Base-by-base conservation (phyloP, 2,329 filamentous ascomycete species). In the Phyllosticta citrichinensis region DNA sequence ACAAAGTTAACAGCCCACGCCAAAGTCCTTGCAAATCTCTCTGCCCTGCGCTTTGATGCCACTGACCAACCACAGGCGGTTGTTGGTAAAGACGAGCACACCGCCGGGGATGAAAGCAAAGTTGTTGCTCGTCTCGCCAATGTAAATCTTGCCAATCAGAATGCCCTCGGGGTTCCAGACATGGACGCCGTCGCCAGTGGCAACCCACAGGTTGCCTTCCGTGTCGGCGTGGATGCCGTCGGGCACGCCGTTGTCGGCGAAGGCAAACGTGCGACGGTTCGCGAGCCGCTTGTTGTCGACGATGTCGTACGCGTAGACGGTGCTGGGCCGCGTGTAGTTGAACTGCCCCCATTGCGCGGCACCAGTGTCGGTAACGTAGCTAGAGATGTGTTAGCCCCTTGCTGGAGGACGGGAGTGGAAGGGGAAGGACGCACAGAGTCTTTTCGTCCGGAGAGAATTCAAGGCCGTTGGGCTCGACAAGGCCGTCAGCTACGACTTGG, bases 221-320 rank as follows among this genome's bases (percentile, higher is more conserved):
- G 73, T 74, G 65, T 84, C 82, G 51, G 77, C 76, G 64, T 81
- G 80, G 63, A 82, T 71, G 9, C 86, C 85, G 64, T 88, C 85
- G 0, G 85, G 83, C 2, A 83, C 73, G 2, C 82, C 80, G 1
- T 75, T 68, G 55, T 80, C 76, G 2, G 76, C 73, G 63, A 79
- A 85, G 0, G 85, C 83, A 66, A 88, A 87, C 0, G 79, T 76
- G 61, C 71, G 64, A 0, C 75, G 65, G 58, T 74, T 73, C 12
- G 65, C 57, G 53, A 79, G 59, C 12, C 66, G 63, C 65, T 73
- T 75, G 24, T 66, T 66, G 62, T 74, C 70, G 30, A 78, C 63
- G 24, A 78, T 63, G 54, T 78, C 75, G 57, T 71, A 79, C 0
- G 74, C 73, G 57, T 78, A 79, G 22, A 79, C 73, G 0, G 73